phyloP scores from a whole-genome alignment of 2,329 filamentous ascomycete genomes.

The Aspergillus sp. region DNA sequence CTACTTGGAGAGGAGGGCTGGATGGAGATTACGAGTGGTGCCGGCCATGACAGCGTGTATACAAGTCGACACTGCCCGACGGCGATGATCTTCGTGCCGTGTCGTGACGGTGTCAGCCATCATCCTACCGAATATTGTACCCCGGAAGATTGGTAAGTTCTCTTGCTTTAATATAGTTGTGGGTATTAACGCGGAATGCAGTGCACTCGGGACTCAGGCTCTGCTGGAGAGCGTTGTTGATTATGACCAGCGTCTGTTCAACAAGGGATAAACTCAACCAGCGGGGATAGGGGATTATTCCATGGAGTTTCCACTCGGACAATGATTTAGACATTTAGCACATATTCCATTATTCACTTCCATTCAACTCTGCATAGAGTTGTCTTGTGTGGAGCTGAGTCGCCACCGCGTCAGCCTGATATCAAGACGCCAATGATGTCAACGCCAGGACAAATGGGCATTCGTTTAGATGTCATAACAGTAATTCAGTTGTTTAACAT shows the following conservation, averaged over 20 bases:
- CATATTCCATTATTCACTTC: too few species aligned
- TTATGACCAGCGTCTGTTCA: conserved; percentile 21
- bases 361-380: too few species aligned
- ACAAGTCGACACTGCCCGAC: conserved; percentile 56
- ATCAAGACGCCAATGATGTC: too few species aligned
- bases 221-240: conserved; percentile 49
- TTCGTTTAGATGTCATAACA: too few species aligned
- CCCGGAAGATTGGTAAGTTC: conserved; percentile 42
- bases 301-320: too few species aligned
- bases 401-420: too few species aligned
- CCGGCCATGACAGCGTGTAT: conserved; percentile 61
- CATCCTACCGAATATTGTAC: conserved; percentile 59
- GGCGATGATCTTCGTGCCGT: conserved; percentile 65
- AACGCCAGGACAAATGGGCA: too few species aligned
- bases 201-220: conserved; percentile 42
- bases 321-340: too few species aligned
- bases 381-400: too few species aligned
- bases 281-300: too few species aligned
- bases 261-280: too few species aligned
- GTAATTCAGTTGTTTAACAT: background rate
- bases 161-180: background rate
- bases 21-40: conserved; percentile 55
- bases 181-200: conserved; percentile 5
- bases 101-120: conserved; percentile 58
- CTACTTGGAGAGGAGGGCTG: conserved; percentile 52